These are phyloP conservation scores for Phytophthora pistaciae DNA, from an alignment of 352 stramenopile species.

Conservation along the genomic window DNA sequence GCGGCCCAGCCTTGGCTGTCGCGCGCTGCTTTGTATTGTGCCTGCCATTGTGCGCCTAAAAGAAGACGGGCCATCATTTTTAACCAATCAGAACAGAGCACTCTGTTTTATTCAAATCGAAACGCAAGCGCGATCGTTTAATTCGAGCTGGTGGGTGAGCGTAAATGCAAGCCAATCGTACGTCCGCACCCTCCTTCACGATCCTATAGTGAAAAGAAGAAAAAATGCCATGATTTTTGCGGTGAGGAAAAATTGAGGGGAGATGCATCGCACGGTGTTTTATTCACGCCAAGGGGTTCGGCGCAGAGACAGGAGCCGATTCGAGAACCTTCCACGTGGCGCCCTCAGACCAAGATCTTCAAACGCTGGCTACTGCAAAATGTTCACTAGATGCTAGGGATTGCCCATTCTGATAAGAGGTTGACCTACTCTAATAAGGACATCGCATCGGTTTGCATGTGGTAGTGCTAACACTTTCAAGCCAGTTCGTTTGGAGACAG, in stretches of 20 bases:
- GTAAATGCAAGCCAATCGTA: conserved; percentile 23
- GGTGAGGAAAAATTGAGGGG: conserved; percentile 4
- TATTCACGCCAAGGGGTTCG: background rate
- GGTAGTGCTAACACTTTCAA: too few relatives aligned
- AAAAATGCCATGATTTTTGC: conserved; percentile 8
- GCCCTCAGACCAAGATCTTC: background rate
- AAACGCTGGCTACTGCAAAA: too few relatives aligned
- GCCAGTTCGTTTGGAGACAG: too few relatives aligned
- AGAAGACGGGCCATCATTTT: conserved; percentile 27
- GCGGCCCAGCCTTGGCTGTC: conserved; percentile 14
- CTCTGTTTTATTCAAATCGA: conserved; percentile 28
- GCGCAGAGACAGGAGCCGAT: conserved; percentile 11
- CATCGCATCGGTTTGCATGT: too few relatives aligned
- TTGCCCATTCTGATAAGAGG: too few relatives aligned
- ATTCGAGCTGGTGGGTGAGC: conserved; percentile 2
- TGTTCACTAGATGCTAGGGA: too few relatives aligned
- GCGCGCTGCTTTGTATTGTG: conserved; percentile 35
- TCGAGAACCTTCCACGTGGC: conserved; percentile 27
- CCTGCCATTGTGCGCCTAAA: conserved; percentile 6
- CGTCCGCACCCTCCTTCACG: background rate
- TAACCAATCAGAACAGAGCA: conserved; percentile 21
- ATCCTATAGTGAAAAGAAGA: conserved; percentile 17
- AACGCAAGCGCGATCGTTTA: conserved; percentile 12
- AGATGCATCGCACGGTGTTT: conserved; percentile 11
- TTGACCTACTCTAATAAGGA: too few relatives aligned